A percentile compares a stretch with the other conserved stretches of the same genome.
phyloP scores from a whole-genome alignment of 306 rosid species.

The Notholithocarpus densiflorus region DNA sequence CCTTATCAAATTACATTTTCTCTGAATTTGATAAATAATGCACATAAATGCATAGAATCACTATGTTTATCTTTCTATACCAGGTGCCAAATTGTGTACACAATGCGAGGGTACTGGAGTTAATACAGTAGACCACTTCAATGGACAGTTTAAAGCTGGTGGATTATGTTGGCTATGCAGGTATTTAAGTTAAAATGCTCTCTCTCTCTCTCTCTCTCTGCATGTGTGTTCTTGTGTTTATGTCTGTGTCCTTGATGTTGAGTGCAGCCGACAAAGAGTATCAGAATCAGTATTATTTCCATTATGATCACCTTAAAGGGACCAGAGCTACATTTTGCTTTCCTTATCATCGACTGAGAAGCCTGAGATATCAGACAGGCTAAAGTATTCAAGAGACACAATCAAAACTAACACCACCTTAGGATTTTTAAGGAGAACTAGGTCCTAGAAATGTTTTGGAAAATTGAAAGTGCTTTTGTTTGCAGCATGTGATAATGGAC shows the following conservation, averaged over 20 bases:
- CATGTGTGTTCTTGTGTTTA: not conserved
- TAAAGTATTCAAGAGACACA: not conserved
- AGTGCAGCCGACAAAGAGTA: not conserved
- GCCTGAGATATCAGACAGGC: not conserved
- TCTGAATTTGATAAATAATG: not conserved
- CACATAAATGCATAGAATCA: not conserved
- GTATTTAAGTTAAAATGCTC: constrained; percentile 34
- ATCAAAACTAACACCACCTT: not conserved
- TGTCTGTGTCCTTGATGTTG: not conserved
- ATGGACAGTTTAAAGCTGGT: constrained; percentile 91
- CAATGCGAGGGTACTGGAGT: constrained; percentile 91
- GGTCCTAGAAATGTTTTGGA: not conserved
- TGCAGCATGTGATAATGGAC: not conserved
- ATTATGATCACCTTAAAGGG: not conserved
- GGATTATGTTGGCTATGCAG: constrained; percentile 98
- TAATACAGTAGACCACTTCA: constrained; percentile 86
- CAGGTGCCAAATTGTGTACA: constrained; percentile 64
- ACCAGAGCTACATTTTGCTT: not conserved
- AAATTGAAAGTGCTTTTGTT: not conserved
- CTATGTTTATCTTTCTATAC: constrained; percentile 1
- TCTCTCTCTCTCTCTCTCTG: not conserved
- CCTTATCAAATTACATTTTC: not conserved
- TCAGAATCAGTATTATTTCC: not conserved
- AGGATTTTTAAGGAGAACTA: not conserved
- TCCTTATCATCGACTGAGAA: not conserved